Conservation (phyloP, 2,329 filamentous ascomycete genomes). For the Madurella mycetomatis region DNA sequence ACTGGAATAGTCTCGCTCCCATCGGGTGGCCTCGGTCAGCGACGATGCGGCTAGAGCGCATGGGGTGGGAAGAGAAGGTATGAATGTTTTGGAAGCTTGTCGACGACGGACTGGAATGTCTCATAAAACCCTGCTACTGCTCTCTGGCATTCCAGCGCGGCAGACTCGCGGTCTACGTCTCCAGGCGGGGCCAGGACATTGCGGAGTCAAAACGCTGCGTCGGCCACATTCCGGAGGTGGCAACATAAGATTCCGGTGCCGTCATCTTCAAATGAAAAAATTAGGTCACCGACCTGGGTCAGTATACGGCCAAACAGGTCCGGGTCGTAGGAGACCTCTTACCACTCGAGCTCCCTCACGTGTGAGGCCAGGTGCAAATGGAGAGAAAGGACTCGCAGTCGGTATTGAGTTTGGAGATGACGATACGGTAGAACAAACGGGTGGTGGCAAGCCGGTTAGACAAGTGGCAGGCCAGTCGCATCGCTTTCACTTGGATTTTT, state of each 20-base stretch:
- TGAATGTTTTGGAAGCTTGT: conserved; percentile 12
- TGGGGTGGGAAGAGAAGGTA: conserved; percentile 12
- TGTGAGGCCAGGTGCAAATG: conserved; percentile 11
- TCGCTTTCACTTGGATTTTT: neutral
- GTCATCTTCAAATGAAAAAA: neutral
- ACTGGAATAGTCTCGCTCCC: neutral
- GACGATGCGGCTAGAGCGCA: conserved; percentile 2
- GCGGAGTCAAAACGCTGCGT: conserved; percentile 2
- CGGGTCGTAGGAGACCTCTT: conserved; percentile 2
- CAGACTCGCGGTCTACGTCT: neutral
- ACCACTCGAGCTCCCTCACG: conserved; percentile 14
- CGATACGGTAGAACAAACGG: conserved; percentile 13
- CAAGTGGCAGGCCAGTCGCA: conserved; percentile 1
- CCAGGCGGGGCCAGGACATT: neutral
- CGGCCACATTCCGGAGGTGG: neutral
- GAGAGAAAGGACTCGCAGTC: conserved; percentile 12
- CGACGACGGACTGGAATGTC: conserved; percentile 1
- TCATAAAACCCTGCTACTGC: neutral
- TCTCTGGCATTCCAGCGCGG: neutral
- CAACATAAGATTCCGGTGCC: neutral
- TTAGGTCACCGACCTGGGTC: neutral
- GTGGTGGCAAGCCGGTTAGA: neutral
- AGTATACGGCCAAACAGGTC: neutral
- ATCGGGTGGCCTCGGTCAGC: neutral
- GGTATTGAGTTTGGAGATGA: conserved; percentile 9